Evolutionary conservation across 352 stramenopile species (phyloP).

Genomic region (Phytophthora chlamydospora): DNA sequence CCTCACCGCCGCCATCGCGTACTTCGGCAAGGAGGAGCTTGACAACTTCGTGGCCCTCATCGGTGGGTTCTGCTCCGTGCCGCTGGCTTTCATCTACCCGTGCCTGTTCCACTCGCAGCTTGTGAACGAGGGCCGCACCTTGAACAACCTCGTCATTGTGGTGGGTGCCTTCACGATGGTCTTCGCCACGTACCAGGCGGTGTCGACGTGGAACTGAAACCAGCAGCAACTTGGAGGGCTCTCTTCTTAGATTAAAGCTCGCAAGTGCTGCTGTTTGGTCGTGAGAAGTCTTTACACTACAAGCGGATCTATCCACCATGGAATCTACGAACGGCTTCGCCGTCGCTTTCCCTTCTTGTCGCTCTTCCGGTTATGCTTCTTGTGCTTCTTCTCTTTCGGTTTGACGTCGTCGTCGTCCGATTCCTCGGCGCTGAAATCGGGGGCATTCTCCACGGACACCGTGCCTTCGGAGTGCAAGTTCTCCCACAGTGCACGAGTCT

Average conservation of each 20-base stretch:
- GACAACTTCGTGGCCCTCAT: conserved; percentile 81
- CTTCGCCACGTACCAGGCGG: conserved; percentile 63
- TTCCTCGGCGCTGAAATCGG: conserved; percentile 50
- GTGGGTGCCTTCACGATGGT: conserved; percentile 65
- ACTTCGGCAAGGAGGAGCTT: conserved; percentile 68
- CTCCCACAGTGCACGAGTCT: conserved; percentile 61
- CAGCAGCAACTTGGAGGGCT: conserved; percentile 20
- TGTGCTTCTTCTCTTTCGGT: conserved; percentile 11
- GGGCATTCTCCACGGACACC: conserved; percentile 58
- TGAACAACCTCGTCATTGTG: conserved; percentile 54
- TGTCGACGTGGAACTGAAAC: conserved; percentile 51
- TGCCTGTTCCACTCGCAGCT: conserved; percentile 70
- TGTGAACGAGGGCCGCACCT: conserved; percentile 45
- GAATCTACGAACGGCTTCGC: conserved; percentile 28
- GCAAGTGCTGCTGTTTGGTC: conserved; percentile 29
- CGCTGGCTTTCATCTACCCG: conserved; percentile 75
- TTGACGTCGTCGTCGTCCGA: conserved; percentile 54
- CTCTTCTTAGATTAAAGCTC: conserved; percentile 29
- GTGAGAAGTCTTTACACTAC: conserved; percentile 23
- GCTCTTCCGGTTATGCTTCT: conserved; percentile 38
- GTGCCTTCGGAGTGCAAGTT: conserved; percentile 43
- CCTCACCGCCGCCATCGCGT: conserved; percentile 64
- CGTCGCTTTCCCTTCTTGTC: conserved; percentile 24
- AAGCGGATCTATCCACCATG: conserved; percentile 1
- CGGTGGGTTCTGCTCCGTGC: conserved; percentile 74